Evolutionary conservation across 1,139 yeast species (phyloP).

Genomic region (Yarrowia galli): DNA sequence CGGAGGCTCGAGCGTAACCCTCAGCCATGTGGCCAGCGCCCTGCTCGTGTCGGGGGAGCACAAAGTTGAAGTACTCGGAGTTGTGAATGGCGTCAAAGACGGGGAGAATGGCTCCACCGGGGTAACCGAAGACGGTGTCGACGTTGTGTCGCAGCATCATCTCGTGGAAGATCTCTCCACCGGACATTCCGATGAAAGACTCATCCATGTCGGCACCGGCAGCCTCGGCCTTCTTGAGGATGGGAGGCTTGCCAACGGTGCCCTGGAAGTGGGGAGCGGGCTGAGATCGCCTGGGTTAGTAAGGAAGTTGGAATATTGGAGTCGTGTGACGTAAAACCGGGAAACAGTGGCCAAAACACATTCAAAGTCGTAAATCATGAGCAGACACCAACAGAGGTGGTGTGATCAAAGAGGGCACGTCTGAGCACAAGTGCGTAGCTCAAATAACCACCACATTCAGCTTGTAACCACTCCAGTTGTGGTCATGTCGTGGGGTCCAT

Average conservation of each 20-base stretch:
- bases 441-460: too few species aligned
- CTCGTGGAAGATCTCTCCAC: constrained; percentile 98
- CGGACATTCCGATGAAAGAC: constrained; percentile 90
- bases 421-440: too few species aligned
- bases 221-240: constrained; percentile 37
- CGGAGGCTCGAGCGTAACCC: constrained; percentile 94
- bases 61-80: constrained; percentile 85
- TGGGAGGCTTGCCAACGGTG: constrained; percentile 32
- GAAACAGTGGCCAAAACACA: too few species aligned
- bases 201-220: constrained; percentile 57
- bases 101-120: constrained; percentile 98
- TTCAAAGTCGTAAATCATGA: too few species aligned
- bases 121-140: constrained; percentile 92
- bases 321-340: too few species aligned
- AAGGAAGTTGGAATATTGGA: not conserved
- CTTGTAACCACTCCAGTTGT: not conserved
- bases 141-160: constrained; percentile 98
- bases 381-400: not conserved
- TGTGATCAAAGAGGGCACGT: too few species aligned
- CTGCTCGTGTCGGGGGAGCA: constrained; percentile 96
- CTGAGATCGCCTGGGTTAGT: constrained; percentile 34
- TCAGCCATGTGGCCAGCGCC: constrained; percentile 99
- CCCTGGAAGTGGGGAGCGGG: constrained; percentile 37
- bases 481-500: not conserved
- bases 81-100: constrained; percentile 96